Base-by-base conservation (phyloP, 2,329 filamentous ascomycete species). In the Paecilomyces niveus region DNA sequence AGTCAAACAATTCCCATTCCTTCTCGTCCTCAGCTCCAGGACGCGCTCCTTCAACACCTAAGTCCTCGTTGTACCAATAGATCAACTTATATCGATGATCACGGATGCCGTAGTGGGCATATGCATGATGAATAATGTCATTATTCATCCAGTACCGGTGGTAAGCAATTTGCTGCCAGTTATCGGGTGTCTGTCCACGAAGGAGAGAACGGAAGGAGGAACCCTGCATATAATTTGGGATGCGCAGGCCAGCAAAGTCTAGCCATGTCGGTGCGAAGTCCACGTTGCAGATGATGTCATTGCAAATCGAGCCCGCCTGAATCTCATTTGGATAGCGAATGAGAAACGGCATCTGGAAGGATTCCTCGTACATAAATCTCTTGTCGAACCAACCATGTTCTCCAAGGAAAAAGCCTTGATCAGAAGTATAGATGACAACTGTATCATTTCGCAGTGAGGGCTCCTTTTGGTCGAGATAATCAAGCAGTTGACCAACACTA, bases 371-470 rank as follows among this genome's bases (percentile, higher is more conserved):
- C 77, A 83, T 83, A 66, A 83, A 83, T 2, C 81, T 76, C 68
- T 83, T 83, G 65, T 83, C 81, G 62, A 83, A 83, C 81, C 80
- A 83, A 56, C 81, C 81, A 60, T 83, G 81, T 59, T 83, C 81
- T 7, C 81, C 81, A 0, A 83, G 75, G 66, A 83, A 83, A 70
- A 83, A 83, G 5, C 81, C 81, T 60, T 83, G 80, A 61, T 83
- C 81, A 0, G 78, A 81, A 0, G 78, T 82, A 61, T 83, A 83
- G n/a, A 83, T 72, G 1, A 83, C 76, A 2, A 83, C 67, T 0
- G 80, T 83, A 62, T 82, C 76, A 0, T 80, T 70, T 0, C 74
- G 67, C 0, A 82, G 65, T 0, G 10, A 10, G 13, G 32, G 32
- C 8, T 68, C 74, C 8, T 78, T 70, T 0, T 63, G 62, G 11